phyloP scores from a whole-genome alignment of 1,284 basidiomycete genomes.

The Boletus sp. region DNA sequence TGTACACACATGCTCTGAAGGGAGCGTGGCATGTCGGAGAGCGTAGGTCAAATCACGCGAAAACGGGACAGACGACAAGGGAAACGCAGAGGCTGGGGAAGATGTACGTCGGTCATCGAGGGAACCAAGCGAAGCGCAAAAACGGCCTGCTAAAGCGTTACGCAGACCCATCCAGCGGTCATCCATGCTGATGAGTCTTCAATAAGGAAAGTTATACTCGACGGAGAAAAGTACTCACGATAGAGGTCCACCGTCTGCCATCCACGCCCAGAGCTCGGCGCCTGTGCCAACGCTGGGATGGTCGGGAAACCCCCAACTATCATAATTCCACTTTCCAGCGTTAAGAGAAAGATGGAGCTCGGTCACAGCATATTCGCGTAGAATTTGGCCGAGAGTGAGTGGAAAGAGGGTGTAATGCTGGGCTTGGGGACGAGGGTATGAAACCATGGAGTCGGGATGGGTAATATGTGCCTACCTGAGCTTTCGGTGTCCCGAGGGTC shows the following conservation, averaged over 20 bases:
- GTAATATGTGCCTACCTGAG: slow-evolving; percentile 44
- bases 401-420: slow-evolving; percentile 89
- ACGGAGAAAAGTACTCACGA: slow-evolving; percentile 48
- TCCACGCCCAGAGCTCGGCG: slow-evolving; percentile 91
- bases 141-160: slow-evolving; percentile 89
- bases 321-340: slow-evolving; percentile 90
- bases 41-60: slow-evolving; percentile 39
- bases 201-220: neutral
- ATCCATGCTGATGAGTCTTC: slow-evolving; percentile 54
- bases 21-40: slow-evolving; percentile 76
- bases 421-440: slow-evolving; percentile 43
- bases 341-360: slow-evolving; percentile 89
- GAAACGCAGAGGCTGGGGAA: slow-evolving; percentile 59
- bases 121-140: slow-evolving; percentile 90
- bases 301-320: slow-evolving; percentile 81
- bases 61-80: slow-evolving; percentile 22
- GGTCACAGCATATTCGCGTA: slow-evolving; percentile 81
- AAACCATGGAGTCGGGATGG: neutral
- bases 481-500: slow-evolving; percentile 51
- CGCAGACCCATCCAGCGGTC: slow-evolving; percentile 84
- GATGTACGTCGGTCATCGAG: slow-evolving; percentile 75
- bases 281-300: slow-evolving; percentile 80
- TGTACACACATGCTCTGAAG: slow-evolving; percentile 89
- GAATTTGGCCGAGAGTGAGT: slow-evolving; percentile 82
- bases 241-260: slow-evolving; percentile 59